Base-by-base conservation (phyloP, 2,329 filamentous ascomycete genomes). In the Cadophora gregata region DNA sequence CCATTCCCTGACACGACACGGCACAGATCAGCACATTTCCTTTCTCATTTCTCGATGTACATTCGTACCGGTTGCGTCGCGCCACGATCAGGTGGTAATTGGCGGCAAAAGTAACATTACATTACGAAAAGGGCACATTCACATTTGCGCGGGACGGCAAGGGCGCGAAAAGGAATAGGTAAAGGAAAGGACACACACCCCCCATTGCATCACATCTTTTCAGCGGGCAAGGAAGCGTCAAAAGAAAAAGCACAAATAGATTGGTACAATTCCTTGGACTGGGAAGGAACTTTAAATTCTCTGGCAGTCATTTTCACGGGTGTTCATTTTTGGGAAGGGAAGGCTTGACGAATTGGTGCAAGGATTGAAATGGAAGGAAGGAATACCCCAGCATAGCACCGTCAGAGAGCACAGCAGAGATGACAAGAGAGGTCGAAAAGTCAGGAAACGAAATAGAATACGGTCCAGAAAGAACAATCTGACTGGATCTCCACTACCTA, bases 351-450 rank as follows among this genome's bases (percentile, higher is more conserved):
- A 24, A 59, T 45, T 58, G 31, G 31, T 21, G 31, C 14, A 38
- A 24, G 53, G 33, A 38, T 24, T 14, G 56, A 9, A 59, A 25
- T 8, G 27, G 25, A 31, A 61, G 45, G 45, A 62, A 36, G 59
- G 45, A 62, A 62, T 62, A 62, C 59, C 59, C 59, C 59, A 45
- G 45, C 56, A 59, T 45, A 50, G 4, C 19, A 60, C 24, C 21
- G 36, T 24, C 19, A 36, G 42, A 45, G 4, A 53, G 3, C 12
- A 27, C 29, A 36, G 29, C 21, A 58, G 31, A n/a, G 51, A 36
- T 36, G 21, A 45, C 16, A 3, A 45, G 19, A 45, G 42, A 21
- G 16, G 19, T n/a, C 16, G 31, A 45, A 45, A 45, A 21, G 42
- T 4, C n/a, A 45, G 42, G 42, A 36, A 56, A 56, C 19, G 10